Percentiles rank a stretch among this genome's conserved stretches.
Conservation (phyloP, 2,329 filamentous ascomycete genomes). For the Chaetomiaceae sp. region DNA sequence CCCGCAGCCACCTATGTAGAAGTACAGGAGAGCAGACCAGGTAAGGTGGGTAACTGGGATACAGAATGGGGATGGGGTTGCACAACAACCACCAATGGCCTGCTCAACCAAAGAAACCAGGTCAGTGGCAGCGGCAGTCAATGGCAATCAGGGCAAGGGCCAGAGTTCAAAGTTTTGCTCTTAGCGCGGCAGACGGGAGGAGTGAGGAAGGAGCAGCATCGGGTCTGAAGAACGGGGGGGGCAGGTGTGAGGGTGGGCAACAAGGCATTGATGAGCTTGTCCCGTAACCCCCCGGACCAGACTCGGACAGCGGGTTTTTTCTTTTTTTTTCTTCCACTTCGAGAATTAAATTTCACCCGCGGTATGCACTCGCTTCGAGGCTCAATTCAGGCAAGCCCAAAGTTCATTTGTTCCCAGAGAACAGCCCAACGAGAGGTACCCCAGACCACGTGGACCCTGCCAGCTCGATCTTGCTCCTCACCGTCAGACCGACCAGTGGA, state of each 20-base stretch:
- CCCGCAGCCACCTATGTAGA: background rate
- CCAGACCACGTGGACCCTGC: conserved; percentile 19
- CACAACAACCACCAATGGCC: background rate
- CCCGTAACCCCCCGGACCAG: background rate
- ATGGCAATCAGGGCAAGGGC: background rate
- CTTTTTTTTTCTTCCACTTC: conserved; percentile 3
- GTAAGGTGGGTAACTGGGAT: background rate
- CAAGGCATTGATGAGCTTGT: background rate
- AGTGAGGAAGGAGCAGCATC: background rate
- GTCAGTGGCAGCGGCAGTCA: background rate
- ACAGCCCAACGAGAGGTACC: conserved; percentile 2
- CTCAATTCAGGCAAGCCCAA: conserved; percentile 13
- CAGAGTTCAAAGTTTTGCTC: background rate
- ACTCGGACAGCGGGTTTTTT: background rate
- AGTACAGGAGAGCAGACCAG: background rate
- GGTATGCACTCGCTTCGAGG: conserved; percentile 8
- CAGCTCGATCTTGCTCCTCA: conserved; percentile 10
- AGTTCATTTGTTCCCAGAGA: conserved; percentile 3
- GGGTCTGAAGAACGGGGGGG: background rate
- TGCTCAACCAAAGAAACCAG: background rate
- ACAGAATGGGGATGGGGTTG: background rate
- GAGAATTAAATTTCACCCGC: conserved; percentile 6
- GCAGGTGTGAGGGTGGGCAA: background rate
- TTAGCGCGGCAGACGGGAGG: conserved; percentile 4
- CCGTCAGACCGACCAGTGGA: conserved; percentile 19